These are phyloP conservation scores for Sphaerulina musiva DNA, from an alignment of 2,329 filamentous ascomycete species.

Conservation along the genomic window DNA sequence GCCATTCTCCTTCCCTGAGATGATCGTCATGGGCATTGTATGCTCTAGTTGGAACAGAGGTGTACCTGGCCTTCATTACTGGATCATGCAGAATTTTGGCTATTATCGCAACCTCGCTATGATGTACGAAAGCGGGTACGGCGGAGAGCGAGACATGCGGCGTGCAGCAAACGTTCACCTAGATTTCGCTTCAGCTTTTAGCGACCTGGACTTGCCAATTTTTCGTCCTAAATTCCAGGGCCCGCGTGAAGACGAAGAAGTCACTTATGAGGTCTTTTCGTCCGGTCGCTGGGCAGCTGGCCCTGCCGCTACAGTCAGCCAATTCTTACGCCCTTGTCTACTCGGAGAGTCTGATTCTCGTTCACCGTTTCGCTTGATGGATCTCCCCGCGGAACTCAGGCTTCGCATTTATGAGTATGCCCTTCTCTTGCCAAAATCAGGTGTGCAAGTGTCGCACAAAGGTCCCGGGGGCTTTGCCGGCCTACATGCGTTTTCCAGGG, in stretches of 20 bases:
- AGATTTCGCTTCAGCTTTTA: neutral
- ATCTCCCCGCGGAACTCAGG: conserved; percentile 13
- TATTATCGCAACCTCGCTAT: neutral
- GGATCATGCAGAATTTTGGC: conserved; percentile 1
- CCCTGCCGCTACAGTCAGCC: neutral
- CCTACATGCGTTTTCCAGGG: neutral
- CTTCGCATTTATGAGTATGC: conserved; percentile 7
- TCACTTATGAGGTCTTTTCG: too few species aligned
- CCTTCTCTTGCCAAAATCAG: conserved; percentile 8
- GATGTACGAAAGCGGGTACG: neutral
- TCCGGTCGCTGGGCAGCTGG: neutral
- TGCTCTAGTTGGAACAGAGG: neutral
- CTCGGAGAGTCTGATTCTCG: neutral
- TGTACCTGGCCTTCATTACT: neutral
- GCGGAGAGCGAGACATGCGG: neutral
- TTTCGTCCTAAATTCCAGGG: neutral
- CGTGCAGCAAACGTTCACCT: neutral
- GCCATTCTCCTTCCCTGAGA: conserved; percentile 4
- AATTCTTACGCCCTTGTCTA: neutral
- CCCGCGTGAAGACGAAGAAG: too few species aligned
- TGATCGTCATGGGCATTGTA: conserved; percentile 8
- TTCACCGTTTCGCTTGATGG: conserved; percentile 6
- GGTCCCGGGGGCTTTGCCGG: too few species aligned
- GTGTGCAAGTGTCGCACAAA: neutral
- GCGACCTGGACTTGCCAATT: neutral